Evolutionary conservation across 805 yeast species (phyloP).

Genomic region (Barnettozyma vustinii): DNA sequence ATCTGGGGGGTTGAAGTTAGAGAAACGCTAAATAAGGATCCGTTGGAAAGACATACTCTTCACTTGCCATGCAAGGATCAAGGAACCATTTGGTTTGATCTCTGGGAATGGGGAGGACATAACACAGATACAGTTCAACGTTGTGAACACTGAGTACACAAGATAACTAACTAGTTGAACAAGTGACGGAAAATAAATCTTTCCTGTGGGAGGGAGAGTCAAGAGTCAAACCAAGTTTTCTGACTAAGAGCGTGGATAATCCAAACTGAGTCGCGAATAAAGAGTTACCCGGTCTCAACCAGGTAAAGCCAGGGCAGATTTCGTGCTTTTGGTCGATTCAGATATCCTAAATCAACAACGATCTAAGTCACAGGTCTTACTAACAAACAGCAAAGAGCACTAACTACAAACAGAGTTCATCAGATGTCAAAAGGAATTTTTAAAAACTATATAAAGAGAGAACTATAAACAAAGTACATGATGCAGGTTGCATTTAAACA

Average conservation of each 20-base stretch:
- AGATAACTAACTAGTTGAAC: no score
- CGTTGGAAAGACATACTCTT: conserved; percentile 33
- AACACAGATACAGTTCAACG: not conserved
- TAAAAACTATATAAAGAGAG: not conserved
- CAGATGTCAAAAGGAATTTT: not conserved
- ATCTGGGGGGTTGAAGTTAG: conserved; percentile 22
- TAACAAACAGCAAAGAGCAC: not conserved
- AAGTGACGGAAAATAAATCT: no score
- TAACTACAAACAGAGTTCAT: not conserved
- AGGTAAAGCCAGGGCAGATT: no score
- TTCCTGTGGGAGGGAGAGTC: no score
- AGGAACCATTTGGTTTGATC: conserved; percentile 43
- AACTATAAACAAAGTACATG: not conserved
- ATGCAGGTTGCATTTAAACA: conserved; percentile 30
- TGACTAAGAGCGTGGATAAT: no score
- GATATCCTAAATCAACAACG: no score
- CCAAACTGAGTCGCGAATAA: no score
- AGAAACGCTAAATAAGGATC: conserved; percentile 7
- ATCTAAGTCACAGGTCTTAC: no score
- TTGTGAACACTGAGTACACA: not conserved
- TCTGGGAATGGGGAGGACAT: conserved; percentile 10
- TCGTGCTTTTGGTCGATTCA: no score
- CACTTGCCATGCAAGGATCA: conserved; percentile 72
- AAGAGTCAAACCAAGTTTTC: no score
- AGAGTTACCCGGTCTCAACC: no score